A percentile compares a stretch with the other conserved stretches of the same genome.
Conservation (phyloP, 2,329 filamentous ascomycete species). For the Nannizzia gypsea region DNA sequence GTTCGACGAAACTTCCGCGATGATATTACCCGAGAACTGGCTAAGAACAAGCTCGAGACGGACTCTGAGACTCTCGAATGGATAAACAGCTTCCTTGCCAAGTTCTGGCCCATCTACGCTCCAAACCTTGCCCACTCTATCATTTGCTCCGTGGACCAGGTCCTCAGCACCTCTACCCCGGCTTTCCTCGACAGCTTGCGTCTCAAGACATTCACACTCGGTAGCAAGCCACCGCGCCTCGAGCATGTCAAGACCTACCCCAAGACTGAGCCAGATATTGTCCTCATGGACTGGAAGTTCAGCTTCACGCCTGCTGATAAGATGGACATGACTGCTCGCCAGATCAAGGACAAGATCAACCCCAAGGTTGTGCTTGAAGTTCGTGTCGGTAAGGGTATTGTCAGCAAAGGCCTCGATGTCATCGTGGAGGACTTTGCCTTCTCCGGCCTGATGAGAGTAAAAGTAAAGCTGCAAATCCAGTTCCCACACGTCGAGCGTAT, state of each 20-base stretch:
- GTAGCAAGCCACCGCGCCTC: constrained; percentile 86
- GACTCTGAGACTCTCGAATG: constrained; percentile 91
- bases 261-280: constrained; percentile 85
- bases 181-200: constrained; percentile 87
- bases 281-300: constrained; percentile 99
- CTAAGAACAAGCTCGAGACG: constrained; percentile 73
- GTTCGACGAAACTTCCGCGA: constrained; percentile 93
- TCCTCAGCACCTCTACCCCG: constrained; percentile 82
- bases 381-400: constrained; percentile 85
- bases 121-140: constrained; percentile 86
- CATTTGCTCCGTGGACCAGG: constrained; percentile 88
- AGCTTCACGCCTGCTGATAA: constrained; percentile 96
- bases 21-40: constrained; percentile 80
- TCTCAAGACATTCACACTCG: constrained; percentile 85
- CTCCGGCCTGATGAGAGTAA: constrained; percentile 88
- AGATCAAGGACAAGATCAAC: constrained; percentile 91
- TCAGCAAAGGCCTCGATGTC: constrained; percentile 92
- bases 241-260: constrained; percentile 98
- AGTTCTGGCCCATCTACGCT: constrained; percentile 99
- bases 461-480: constrained; percentile 90
- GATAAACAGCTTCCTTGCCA: constrained; percentile 98
- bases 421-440: constrained; percentile 98
- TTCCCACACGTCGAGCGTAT: constrained; percentile 93
- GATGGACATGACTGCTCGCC: constrained; percentile 76
- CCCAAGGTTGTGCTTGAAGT: constrained; percentile 94